Percentiles rank a stretch among this genome's conserved stretches.
phyloP scores from a whole-genome alignment of 1,284 basidiomycete genomes.

The Cryptococcus floricola region DNA sequence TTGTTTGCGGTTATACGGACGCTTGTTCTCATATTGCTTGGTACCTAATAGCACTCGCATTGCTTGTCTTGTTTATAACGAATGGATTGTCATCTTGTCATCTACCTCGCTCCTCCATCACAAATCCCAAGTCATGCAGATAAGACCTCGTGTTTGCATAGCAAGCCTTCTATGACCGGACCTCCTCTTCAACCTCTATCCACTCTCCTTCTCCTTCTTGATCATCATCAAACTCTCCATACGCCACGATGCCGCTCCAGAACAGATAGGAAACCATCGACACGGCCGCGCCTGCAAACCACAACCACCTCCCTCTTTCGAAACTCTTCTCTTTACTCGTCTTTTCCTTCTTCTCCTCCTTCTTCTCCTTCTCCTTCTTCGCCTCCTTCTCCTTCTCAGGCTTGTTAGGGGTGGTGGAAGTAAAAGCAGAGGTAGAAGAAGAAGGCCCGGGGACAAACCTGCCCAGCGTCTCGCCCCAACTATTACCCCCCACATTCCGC shows the following conservation, averaged over 20 bases:
- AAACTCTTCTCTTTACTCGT: constrained; percentile 27
- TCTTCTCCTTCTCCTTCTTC: constrained; percentile 17
- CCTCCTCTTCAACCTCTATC: constrained; percentile 6
- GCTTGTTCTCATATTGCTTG: neutral
- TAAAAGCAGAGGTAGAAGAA: neutral
- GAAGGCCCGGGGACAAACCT: neutral
- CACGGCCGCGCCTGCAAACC: constrained; percentile 35
- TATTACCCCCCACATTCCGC: neutral
- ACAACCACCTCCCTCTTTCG: constrained; percentile 34
- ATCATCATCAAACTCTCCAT: constrained; percentile 27
- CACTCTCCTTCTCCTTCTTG: constrained; percentile 5
- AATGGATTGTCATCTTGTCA: neutral
- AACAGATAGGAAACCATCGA: constrained; percentile 40
- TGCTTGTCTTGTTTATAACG: no score
- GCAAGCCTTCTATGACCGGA: neutral
- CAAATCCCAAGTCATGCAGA: no score
- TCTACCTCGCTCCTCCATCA: no score
- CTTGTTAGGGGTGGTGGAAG: constrained; percentile 1
- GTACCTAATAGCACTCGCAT: neutral
- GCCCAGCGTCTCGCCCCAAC: neutral
- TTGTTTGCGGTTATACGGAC: no score
- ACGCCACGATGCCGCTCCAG: constrained; percentile 29
- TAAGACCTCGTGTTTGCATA: no score
- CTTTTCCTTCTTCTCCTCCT: constrained; percentile 15
- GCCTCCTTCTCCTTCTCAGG: constrained; percentile 15